phyloP scores from a whole-genome alignment of 2,329 filamentous ascomycete genomes.

The Alternaria rosae region DNA sequence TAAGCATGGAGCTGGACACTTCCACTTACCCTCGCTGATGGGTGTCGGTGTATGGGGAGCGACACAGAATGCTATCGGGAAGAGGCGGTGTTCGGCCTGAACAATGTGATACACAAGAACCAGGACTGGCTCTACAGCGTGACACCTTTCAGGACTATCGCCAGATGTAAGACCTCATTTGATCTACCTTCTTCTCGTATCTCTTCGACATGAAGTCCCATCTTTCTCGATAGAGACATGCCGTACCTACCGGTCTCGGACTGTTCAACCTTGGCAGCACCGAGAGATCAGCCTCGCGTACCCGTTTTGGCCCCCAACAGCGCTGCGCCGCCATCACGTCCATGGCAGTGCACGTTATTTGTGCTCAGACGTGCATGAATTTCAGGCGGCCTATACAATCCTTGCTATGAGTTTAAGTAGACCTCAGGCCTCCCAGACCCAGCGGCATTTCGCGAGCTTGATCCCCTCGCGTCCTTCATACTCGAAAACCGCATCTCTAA shows the following conservation, averaged over 20 bases:
- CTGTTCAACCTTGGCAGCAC: neutral
- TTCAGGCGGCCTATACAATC: neutral
- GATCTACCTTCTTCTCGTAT: neutral
- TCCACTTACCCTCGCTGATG: neutral
- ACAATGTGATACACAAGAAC: neutral
- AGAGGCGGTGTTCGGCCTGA: neutral
- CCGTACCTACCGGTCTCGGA: neutral
- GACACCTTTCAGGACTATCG: neutral
- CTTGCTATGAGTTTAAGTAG: neutral
- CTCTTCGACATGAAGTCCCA: neutral
- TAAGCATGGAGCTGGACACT: neutral
- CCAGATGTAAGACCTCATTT: neutral
- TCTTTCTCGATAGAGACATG: neutral
- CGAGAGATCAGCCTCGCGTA: neutral
- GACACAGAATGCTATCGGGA: neutral
- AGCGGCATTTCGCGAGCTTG: neutral
- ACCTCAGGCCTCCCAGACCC: neutral
- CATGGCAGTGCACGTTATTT: constrained; percentile 1
- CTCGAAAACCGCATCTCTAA: neutral
- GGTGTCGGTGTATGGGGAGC: neutral
- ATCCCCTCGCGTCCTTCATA: neutral
- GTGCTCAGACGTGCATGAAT: neutral
- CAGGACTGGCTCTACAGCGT: neutral
- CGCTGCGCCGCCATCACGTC: constrained; percentile 1
- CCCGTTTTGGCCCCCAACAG: constrained; percentile 14